Percentiles rank a stretch among this genome's conserved stretches.
These are phyloP conservation scores for Epipyxis sp. DNA, from an alignment of 108 stramenopile genomes.

Conservation along the genomic window DNA sequence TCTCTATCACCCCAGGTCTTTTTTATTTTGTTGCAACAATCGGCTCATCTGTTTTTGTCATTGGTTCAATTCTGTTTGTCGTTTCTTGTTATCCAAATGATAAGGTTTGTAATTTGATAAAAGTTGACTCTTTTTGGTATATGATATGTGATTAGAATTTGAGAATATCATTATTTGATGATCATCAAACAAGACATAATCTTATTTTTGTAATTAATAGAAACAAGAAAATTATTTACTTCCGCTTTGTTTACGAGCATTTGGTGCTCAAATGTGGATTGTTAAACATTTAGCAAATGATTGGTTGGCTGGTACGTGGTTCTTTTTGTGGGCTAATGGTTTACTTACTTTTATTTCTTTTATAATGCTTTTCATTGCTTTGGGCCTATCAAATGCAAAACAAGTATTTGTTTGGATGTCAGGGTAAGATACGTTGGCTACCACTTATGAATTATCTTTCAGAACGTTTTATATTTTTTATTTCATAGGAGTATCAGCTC, in stretches of 20 bases:
- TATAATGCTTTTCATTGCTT: neutral
- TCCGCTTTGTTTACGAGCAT: neutral
- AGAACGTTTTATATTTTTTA: neutral
- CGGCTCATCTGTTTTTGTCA: neutral
- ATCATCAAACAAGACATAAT: no score
- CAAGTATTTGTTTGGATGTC: conserved; percentile 14
- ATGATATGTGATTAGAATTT: no score
- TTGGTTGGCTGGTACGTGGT: conserved; percentile 35
- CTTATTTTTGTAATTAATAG: no score
- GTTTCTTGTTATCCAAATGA: conserved; percentile 18
- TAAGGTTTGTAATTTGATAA: no score
- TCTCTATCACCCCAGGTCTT: neutral
- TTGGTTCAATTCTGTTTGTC: conserved; percentile 2
- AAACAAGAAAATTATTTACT: neutral
- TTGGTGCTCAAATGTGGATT: conserved; percentile 8
- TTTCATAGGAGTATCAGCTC: neutral
- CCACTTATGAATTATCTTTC: neutral
- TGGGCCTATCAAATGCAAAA: neutral
- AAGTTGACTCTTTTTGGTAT: no score
- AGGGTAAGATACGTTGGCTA: neutral
- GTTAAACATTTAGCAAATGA: conserved; percentile 26
- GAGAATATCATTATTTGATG: no score
- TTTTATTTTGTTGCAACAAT: neutral
- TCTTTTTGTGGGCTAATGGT: conserved; percentile 27
- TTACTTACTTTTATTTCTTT: neutral